Base-by-base conservation (phyloP, 371 early-diverging fungal species). In the Rhizopus stolonifer region DNA sequence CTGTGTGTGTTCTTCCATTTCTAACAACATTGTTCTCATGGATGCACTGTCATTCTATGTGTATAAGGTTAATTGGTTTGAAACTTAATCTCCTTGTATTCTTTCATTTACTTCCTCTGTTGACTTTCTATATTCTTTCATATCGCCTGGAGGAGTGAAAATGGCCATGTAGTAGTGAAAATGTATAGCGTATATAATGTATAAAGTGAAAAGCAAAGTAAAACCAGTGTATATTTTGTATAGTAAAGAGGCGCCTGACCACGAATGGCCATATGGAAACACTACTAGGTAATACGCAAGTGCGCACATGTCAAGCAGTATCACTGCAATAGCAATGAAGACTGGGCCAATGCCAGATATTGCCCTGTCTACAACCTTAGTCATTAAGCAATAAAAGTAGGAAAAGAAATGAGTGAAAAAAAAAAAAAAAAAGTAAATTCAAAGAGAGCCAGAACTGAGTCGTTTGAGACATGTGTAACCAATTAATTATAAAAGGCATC, bases 121-220 rank as follows among this genome's bases (percentile, higher is more conserved):
- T 13, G 39, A 26, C 46, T 46, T 52, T 58, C 46, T 56, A 21
- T 54, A 57, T 19, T 72, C 72, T 1, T 65, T 52, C 25, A 74
- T 76, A 34, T 64, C 60, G 0, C 82, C 82, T 0, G 83, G 80
- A 6, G 74, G 66, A 23, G 81, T 83, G 17, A 56, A 60, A 29
- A 83, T 78, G 5, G 83, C 83, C 74, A 73, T 79, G 52, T 83
- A 83, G 32, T 83, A 83, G 45, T 83, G 80, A 34, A 78, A 80
- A 17, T 69, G 65, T 43, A 80, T 79, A 26, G 73, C 72, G 49
- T 79, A 82, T n/a, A 82, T 70, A 40, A 82, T 65, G 44, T 80
- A 82, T 2, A 67, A 32, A 1, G 77, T 75, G 53, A 77, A 79
- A 0, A 61, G 13, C 8, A 76, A 25, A n/a, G 65, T 67, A 2